Conservation (phyloP, 306 rosid genomes). For the Rubus idaeus region DNA sequence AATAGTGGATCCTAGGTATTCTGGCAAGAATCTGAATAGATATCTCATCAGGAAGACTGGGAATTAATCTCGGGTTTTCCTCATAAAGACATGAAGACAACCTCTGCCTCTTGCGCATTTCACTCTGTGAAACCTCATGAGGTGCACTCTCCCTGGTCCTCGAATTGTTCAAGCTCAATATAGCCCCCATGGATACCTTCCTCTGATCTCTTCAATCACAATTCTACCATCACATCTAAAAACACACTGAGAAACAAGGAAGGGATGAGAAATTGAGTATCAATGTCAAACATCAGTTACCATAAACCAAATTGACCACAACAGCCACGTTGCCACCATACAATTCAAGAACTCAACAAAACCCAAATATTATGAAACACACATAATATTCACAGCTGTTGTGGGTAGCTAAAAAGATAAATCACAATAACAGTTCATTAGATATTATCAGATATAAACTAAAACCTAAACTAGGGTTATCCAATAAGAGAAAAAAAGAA, state of each 20-base stretch:
- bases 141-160: conserved; percentile 32
- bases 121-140: conserved; percentile 38
- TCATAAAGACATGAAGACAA: conserved; percentile 50
- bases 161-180: conserved; percentile 51
- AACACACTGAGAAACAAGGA: not conserved
- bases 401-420: not conserved
- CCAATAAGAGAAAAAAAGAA: not conserved
- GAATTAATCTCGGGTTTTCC: conserved; percentile 73
- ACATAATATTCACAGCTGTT: not conserved
- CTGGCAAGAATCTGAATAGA: conserved; percentile 89
- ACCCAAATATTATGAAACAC: not conserved
- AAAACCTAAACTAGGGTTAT: not conserved
- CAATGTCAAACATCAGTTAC: not conserved
- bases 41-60: conserved; percentile 86
- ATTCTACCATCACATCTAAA: not conserved
- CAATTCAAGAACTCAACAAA: not conserved
- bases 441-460: not conserved
- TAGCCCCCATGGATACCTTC: conserved; percentile 55
- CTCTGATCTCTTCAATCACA: conserved; percentile 5
- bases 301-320: not conserved
- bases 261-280: not conserved
- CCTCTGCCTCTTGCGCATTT: conserved; percentile 67
- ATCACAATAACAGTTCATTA: not conserved
- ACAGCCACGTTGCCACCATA: not conserved
- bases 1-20: conserved; percentile 70